Evolutionary conservation across 1,139 yeast species (phyloP), one percentile per base, ranked within the genome.

Genomic region (Candida freyschussii): DNA sequence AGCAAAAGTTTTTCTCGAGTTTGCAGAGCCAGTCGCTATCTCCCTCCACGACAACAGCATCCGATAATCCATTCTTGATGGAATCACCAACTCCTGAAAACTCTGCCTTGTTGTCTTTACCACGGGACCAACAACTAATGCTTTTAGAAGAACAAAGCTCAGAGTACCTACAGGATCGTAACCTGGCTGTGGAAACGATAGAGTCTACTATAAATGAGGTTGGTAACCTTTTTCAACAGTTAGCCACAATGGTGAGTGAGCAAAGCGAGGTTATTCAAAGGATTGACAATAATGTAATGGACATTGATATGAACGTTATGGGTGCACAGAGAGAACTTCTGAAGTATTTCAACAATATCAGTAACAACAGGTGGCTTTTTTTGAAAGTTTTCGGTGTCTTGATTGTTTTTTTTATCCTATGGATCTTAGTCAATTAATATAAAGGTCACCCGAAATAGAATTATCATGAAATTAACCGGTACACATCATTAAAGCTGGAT

Each of bases 161-260:
- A 38, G 59, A 73, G 63, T 91, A 91, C 56, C 62, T 89, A 40
- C 91, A 80, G 52, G 93, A 83, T 50, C 73, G 99, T 52, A 80
- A 78, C 49, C 62, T 79, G 27, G 98, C 98, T 0, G 96, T 91
- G 30, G 97, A 91, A 56, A 86, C 96, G 3, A 91, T 91, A 33
- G 99, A 91, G 55, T 74, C 89, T 16, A 91, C 98, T 1, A 91
- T 91, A 41, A 93, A 89, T 53, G 98, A 91, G 59, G 95, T 91
- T 27, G 99, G 99, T 19, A 84, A 85, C 36, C 70, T 91, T 44
- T 91, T 93, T 62, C 93, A 85, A 49, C 98, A 91, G 59, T 69
- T 91, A 50, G 96, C 97, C 4, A 83, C 95, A 2, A 89, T 91
- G 97, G 96, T 91, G 10, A 89, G 86, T 41, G 98, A 93, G 58